Base-by-base conservation (phyloP, 2,329 filamentous ascomycete species). In the Beauveria medogensis region DNA sequence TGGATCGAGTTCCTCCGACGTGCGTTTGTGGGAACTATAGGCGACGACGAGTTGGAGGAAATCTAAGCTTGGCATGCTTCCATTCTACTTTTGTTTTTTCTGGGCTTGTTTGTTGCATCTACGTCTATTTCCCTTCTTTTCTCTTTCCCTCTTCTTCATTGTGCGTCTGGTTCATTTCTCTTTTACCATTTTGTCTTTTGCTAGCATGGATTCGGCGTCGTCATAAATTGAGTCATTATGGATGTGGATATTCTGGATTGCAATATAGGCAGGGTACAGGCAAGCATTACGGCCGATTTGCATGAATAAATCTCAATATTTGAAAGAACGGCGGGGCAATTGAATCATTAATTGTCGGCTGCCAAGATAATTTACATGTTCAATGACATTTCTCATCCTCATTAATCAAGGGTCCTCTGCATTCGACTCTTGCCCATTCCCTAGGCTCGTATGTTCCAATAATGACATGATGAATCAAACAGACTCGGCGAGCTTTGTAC, bases 1-100 rank as follows among this genome's bases (percentile, higher is more conserved):
- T 96, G 92, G 92, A 79, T 86, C 63, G 84, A 87, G 55, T 96
- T 96, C 71, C 76, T 95, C 30, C 74, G 78, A 62, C 85, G 91
- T 60, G 92, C 92, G 1, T 96, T 94, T 75, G 89, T 96, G 24
- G 83, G 86, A 44, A 92, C 87, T 3, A 75, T 89, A 67, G 80
- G 84, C 55, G 76, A 83, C 59, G 80, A 88, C 55, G 85, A 93
- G 46, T 78, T 95, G 41, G 75, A 81, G 68, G 74, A 80, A 65
- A 66, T 78, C 66, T 76, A 67, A 67, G 22, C 8, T 8, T 18
- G 9, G 26, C 5, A 1, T 22, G 12, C 6, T 8, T 5, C 7
- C 6, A 2, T 51, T 30, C 28, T 52, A n/a, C n/a, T 52, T 34
- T 5, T 44, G 20, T 20, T 20, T 2, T 16, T 30, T 28, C 18